Evolutionary conservation across 2,329 filamentous ascomycete species (phyloP), one percentile per base, ranked within the genome.

Genomic region (Rugonectria rugulosa): DNA sequence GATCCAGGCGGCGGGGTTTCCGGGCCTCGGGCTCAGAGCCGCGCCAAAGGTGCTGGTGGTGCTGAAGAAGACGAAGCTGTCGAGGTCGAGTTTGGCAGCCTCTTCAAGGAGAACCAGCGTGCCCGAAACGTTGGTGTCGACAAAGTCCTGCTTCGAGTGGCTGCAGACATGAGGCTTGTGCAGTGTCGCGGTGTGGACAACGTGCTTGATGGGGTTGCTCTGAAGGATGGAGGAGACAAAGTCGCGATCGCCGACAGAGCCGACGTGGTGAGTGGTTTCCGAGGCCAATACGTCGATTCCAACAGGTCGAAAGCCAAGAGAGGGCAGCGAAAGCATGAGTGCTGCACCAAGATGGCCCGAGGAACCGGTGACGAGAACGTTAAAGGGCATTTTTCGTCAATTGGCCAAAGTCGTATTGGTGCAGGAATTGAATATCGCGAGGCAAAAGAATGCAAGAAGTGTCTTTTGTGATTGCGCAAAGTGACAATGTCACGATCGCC

Each of bases 161-260:
- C 71, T 77, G n/a, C 64, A 70, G 6, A 81, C 68, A 57, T 81
- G 78, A 0, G 78, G 78, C 41, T 81, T 80, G 69, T 81, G 78
- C 1, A 81, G 73, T 11, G 78, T 77, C 0, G 78, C 78, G 0
- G 75, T 69, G 64, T 81, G 76, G 24, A 81, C 61, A n/a, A 81
- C 62, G 48, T 79, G 75, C 8, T 60, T 62, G 48, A 79, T 74
- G 2, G 70, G 61, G 54, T 75, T 61, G 2, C 64, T 31, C 1
- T 59, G 23, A 36, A 79, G 62, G 8, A 79, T 34, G 3, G 54
- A 57, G 2, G 60, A 40, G 24, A 80, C 50, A 11, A 77, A 68
- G 4, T 49, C 42, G 0, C 70, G 65, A 59, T 80, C 72, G 14
- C 68, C 64, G 57, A 80, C 69, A 14, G 72, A 75, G 20, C 74